phyloP scores from a whole-genome alignment of 1,139 yeast genomes.

The Scheffersomyces cryptocercus region DNA sequence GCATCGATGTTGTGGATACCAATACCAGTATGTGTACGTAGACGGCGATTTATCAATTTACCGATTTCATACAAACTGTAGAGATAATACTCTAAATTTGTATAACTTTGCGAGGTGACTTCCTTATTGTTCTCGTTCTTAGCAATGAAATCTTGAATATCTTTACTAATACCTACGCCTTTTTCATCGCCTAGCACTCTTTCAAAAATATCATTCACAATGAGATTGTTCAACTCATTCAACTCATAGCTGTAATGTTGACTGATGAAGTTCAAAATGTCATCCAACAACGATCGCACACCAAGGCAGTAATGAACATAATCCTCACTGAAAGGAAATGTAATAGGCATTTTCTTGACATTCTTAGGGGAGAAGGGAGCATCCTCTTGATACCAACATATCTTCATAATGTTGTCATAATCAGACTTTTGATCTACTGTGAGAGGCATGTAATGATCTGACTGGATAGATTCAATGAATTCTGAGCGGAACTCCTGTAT shows the following conservation, averaged over 20 bases:
- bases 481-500: conserved; percentile 60
- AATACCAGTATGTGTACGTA: conserved; percentile 55
- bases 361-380: conserved; percentile 44
- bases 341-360: conserved; percentile 55
- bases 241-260: conserved; percentile 60
- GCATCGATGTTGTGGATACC: conserved; percentile 41
- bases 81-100: conserved; percentile 84
- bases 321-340: conserved; percentile 85
- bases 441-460: conserved; percentile 90
- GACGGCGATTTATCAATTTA: conserved; percentile 39
- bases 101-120: conserved; percentile 83
- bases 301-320: conserved; percentile 85
- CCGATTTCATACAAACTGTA: conserved; percentile 61
- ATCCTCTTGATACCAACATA: conserved; percentile 70
- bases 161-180: conserved; percentile 62
- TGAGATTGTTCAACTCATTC: conserved; percentile 45
- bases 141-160: conserved; percentile 61
- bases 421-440: conserved; percentile 59
- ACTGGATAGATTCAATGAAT: conserved; percentile 63
- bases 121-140: conserved; percentile 75
- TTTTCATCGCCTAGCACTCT: conserved; percentile 55
- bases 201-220: conserved; percentile 67
- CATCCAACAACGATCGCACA: conserved; percentile 63
- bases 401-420: conserved; percentile 61
- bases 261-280: conserved; percentile 61